Evolutionary conservation across 2,329 filamentous ascomycete genomes (phyloP).

Genomic region (Orbilia brochopaga): DNA sequence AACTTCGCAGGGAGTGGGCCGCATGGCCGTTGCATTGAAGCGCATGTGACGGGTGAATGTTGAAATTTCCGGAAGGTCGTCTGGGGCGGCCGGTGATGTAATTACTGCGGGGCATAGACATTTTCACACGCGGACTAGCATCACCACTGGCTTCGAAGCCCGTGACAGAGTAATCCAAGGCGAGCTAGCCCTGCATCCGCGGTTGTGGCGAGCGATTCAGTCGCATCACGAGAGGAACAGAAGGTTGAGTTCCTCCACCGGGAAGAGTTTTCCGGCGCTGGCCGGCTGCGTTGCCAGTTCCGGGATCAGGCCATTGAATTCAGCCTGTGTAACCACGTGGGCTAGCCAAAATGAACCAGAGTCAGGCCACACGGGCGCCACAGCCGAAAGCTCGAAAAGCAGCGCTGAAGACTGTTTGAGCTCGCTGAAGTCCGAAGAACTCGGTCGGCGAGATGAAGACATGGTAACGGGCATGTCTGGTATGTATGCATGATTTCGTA

Average conservation of each 20-base stretch:
- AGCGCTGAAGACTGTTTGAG: neutral
- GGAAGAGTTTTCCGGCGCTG: neutral
- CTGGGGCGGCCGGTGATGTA: neutral
- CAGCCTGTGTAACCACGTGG: conserved; percentile 4
- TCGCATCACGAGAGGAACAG: neutral
- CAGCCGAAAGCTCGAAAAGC: neutral
- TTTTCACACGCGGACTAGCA: too few species aligned
- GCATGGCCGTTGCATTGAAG: neutral
- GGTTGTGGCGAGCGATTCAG: too few species aligned
- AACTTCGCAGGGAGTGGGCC: neutral
- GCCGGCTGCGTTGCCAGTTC: neutral
- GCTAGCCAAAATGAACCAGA: neutral
- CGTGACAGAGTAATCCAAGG: too few species aligned
- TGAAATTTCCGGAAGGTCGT: neutral
- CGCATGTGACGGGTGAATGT: conserved; percentile 1
- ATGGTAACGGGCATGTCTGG: too few species aligned
- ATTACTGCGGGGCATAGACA: neutral
- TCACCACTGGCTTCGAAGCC: too few species aligned
- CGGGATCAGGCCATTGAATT: conserved; percentile 1
- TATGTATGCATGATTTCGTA: too few species aligned
- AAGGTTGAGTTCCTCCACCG: neutral
- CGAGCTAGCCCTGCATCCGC: too few species aligned
- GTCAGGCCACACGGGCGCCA: conserved; percentile 2
- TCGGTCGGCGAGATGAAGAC: neutral
- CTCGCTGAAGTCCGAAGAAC: neutral